Conservation (phyloP, 2,329 filamentous ascomycete species). For the Pochonia chlamydosporia region DNA sequence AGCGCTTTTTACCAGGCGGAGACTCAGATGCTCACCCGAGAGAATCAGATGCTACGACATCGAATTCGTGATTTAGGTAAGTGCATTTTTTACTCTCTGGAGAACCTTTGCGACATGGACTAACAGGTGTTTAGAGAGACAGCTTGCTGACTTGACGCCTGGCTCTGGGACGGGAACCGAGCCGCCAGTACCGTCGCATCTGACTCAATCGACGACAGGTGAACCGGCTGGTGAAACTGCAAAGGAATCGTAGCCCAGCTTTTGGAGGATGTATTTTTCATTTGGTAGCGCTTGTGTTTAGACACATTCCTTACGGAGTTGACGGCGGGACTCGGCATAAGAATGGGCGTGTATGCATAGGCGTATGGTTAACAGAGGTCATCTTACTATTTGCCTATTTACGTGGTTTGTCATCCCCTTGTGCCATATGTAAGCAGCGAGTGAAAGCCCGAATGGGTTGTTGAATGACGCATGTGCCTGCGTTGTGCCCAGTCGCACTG, state of each 20-base stretch:
- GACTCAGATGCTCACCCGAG: slow-evolving; percentile 68
- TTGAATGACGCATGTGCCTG: too few species aligned
- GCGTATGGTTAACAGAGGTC: not conserved
- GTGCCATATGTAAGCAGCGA: too few species aligned
- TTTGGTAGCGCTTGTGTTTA: not conserved
- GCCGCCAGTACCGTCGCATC: slow-evolving; percentile 42
- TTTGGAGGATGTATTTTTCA: not conserved
- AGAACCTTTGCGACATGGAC: not conserved
- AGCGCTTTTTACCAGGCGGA: slow-evolving; percentile 77
- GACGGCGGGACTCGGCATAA: not conserved
- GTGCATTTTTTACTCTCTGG: slow-evolving; percentile 12
- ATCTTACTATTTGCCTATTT: not conserved
- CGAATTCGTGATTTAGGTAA: slow-evolving; percentile 68
- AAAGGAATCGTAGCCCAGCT: slow-evolving; percentile 12
- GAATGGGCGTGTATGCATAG: slow-evolving; percentile 1
- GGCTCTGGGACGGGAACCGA: slow-evolving; percentile 30
- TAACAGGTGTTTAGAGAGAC: slow-evolving; percentile 37
- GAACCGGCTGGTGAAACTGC: slow-evolving; percentile 14
- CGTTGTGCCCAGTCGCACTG: too few species aligned
- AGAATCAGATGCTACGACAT: slow-evolving; percentile 77
- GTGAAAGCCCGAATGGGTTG: too few species aligned
- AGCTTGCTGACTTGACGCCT: slow-evolving; percentile 38
- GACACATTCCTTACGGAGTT: not conserved
- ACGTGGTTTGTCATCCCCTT: too few species aligned
- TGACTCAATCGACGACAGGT: slow-evolving; percentile 42